Evolutionary conservation across 345 rosid species (phyloP), one percentile per base, ranked within the genome.

Genomic region (Aquilaria yunnanensis): DNA sequence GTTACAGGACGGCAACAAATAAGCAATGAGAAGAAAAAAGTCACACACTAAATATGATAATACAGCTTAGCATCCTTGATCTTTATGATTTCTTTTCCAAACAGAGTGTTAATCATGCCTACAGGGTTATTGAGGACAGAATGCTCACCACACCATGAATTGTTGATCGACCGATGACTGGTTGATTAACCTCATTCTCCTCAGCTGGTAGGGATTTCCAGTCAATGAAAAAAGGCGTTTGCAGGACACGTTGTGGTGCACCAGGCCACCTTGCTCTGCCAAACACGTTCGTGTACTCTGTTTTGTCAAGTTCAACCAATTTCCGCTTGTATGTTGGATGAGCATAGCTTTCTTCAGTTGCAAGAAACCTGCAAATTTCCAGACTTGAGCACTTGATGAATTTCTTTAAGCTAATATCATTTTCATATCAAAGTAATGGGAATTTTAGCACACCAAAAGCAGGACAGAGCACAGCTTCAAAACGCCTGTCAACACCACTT

Each of bases 231-330:
- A 88, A 88, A 4, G 87, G 87, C 5, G 96, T 92, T 34, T 68
- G 62, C 41, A 92, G 82, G 73, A 73, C 87, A 49, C 97, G 87
- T 0, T 88, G 86, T 0, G 97, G 96, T 16, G 97, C 97, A 70
- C 67, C 68, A 47, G 96, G 97, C 92, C 92, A 92, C 78, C 96
- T 70, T 11, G 90, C 96, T 60, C 98, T 67, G 49, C 98, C 98
- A 56, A 83, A 92, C 12, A 92, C 58, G 67, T 83, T 72, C 45
- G 98, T 88, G 68, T 85, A 79, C 66, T 81, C 88, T 0, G 98
- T 88, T 69, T 83, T 70, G 54, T 83, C 81, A 11, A 76, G 71
- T 61, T 92, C 90, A 33, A 85, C 63, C 79, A 92, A 63, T 74
- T 77, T 88, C 74, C 73, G 79, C 81, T 88, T 88, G 83, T 88